Base-by-base conservation (phyloP, 306 rosid species). In the Vigna reflexopilosa region DNA sequence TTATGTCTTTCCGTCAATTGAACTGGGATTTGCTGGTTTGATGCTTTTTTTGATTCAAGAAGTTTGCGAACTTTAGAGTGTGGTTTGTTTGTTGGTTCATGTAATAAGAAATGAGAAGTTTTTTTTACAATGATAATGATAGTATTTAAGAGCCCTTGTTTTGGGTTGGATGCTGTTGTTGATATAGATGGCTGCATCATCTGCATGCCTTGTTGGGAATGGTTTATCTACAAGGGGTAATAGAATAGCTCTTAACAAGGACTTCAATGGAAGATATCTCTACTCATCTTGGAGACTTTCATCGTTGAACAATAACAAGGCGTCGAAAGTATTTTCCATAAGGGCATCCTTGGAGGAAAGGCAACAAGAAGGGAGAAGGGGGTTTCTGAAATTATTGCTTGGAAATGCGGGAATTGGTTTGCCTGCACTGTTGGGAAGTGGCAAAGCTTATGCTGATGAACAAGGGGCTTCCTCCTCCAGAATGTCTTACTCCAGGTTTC, bases 401-500 rank as follows among this genome's bases (percentile, higher is more conserved):
- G 86, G 86, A 73, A 92, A 89, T 80, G 93, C 67, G 1, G 98
- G 96, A 65, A 61, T 83, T 57, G 88, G 90, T 6, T 61, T 85
- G 22, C 89, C 96, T 26, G 86, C 96, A 80, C 50, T 96, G 45
- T 72, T 91, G 74, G 97, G 92, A 67, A 84, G 82, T 68, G 96
- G 90, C 68, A 90, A 63, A 57, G 99, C 99, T 47, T 83, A 71
- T 82, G 99, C 99, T 16, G 99, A 96, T 68, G 99, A 93, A 22
- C 98, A 96, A 86, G 98, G 97, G 44, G 98, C 85, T 87, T 96
- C 99, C 61, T 96, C 98, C 51, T 96, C 99, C 75, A 89, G 97
- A 86, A 96, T 96, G 98, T 96, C 99, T 72, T 96, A 96, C 66
- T 96, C 99, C n/a, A 91, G 99, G 82, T 96, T 96, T 86, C 81